These are phyloP conservation scores for Phytophthora cryptogea DNA, from an alignment of 352 stramenopile genomes.

Conservation along the genomic window DNA sequence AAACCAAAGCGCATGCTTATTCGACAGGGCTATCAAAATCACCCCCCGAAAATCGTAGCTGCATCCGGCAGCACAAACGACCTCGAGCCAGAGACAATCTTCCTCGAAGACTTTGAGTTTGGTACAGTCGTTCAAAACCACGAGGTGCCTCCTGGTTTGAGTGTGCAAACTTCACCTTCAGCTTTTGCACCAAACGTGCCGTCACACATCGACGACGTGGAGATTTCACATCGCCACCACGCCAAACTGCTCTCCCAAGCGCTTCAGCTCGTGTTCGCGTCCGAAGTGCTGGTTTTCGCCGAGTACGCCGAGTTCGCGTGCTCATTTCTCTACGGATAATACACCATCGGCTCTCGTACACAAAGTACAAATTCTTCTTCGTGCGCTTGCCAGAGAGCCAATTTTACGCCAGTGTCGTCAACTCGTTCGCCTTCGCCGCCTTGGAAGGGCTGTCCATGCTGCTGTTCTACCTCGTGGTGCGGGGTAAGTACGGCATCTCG, in stretches of 20 bases:
- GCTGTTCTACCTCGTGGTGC: constrained; percentile 23
- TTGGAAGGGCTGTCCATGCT: constrained; percentile 21
- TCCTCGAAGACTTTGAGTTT: no score
- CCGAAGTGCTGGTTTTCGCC: constrained; percentile 31
- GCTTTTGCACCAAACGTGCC: no score
- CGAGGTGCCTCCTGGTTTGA: background rate
- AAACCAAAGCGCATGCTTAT: no score
- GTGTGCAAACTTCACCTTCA: no score
- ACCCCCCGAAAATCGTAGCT: no score
- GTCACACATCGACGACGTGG: constrained; percentile 24
- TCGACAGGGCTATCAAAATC: no score
- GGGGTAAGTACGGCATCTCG: constrained; percentile 31
- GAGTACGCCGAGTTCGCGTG: constrained; percentile 42
- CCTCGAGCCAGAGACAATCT: no score
- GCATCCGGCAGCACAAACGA: no score
- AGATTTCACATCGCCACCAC: constrained; percentile 22
- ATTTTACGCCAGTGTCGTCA: no score
- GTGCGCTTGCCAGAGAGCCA: constrained; percentile 15
- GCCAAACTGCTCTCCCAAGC: constrained; percentile 24
- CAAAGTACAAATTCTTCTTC: constrained; percentile 16
- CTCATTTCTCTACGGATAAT: constrained; percentile 25
- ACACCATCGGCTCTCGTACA: no score
- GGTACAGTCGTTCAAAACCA: no score
- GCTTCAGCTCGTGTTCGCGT: constrained; percentile 34
- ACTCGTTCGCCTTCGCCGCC: no score